These are phyloP conservation scores for Fusarium globosum DNA, from an alignment of 2,329 filamentous ascomycete species.

Conservation along the genomic window DNA sequence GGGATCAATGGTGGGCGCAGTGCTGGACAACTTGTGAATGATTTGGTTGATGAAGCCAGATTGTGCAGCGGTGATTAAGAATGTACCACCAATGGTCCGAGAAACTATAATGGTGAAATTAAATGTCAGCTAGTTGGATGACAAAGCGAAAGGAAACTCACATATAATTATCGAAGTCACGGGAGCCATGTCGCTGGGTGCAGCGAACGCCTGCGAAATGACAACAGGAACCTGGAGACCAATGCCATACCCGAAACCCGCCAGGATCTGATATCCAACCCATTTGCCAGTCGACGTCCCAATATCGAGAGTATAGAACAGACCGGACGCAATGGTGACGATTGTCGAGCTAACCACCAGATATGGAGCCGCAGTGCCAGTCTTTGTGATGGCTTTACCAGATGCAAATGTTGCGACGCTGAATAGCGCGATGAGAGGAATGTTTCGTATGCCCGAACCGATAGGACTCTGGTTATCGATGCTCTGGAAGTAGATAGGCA, in stretches of 20 bases:
- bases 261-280: not conserved
- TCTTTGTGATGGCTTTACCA: not conserved
- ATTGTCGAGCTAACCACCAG: not conserved
- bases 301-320: not conserved
- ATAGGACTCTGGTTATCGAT: not conserved
- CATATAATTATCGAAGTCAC: not conserved
- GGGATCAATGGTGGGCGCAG: not conserved
- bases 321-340: not conserved
- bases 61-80: not conserved
- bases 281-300: not conserved
- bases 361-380: not conserved
- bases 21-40: not conserved
- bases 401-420: not conserved
- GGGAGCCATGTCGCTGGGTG: not conserved
- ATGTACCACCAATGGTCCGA: not conserved
- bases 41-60: not conserved
- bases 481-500: not conserved
- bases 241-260: not conserved
- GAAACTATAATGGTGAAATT: not conserved
- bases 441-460: not conserved
- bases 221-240: not conserved
- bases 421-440: not conserved
- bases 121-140: not conserved
- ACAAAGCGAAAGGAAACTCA: rapidly evolving
- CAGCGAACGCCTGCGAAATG: not conserved